Conservation (phyloP, 1,284 basidiomycete species). For the Puccinia triticina region DNA sequence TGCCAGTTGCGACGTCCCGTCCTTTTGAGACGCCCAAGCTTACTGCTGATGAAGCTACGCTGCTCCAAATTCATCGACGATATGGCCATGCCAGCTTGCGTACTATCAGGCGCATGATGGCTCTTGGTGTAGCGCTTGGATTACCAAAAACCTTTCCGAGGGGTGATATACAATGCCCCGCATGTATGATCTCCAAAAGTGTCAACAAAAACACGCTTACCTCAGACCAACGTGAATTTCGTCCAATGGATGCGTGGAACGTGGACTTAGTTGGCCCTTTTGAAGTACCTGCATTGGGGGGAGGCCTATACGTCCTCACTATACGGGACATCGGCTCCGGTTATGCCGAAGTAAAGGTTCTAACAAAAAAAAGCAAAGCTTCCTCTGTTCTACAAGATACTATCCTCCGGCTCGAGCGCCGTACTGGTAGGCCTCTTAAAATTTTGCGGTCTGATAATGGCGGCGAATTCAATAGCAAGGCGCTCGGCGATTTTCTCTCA, state of each 20-base stretch:
- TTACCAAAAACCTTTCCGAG: background rate
- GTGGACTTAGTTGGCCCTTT: constrained; percentile 23
- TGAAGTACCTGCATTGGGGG: background rate
- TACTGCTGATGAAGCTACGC: background rate
- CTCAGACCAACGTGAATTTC: background rate
- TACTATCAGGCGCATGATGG: background rate
- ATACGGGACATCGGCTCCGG: background rate
- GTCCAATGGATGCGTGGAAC: background rate
- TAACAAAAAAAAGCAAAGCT: background rate
- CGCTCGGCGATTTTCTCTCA: background rate
- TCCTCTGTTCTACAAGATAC: background rate
- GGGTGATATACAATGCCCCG: background rate
- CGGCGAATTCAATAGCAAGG: background rate
- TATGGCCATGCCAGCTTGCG: background rate
- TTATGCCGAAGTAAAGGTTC: background rate
- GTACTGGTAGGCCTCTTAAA: background rate
- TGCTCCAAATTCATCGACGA: background rate
- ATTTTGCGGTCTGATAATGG: constrained; percentile 19
- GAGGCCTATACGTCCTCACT: background rate
- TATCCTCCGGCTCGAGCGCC: background rate
- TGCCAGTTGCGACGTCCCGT: no score
- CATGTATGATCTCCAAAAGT: constrained; percentile 1
- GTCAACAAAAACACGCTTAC: background rate
- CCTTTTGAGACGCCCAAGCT: background rate
- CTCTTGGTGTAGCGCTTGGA: background rate